These are phyloP conservation scores for Psidium friedrichsthalianum DNA, from an alignment of 345 rosid genomes.

Conservation along the genomic window DNA sequence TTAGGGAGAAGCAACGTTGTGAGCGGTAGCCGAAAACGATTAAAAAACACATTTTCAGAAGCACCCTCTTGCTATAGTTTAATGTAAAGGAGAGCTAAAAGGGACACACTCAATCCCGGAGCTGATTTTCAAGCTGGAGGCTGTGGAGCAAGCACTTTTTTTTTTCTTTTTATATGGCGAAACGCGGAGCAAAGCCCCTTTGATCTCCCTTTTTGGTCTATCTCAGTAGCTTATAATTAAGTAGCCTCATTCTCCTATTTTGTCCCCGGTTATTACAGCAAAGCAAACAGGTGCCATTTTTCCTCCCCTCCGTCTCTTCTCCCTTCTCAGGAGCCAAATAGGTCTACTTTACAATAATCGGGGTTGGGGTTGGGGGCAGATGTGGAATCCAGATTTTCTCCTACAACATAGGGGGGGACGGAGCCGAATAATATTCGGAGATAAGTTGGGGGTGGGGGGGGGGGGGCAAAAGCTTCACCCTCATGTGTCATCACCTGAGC, in stretches of 20 bases:
- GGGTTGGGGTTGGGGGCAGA: slow-evolving; percentile 85
- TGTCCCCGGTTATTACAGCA: slow-evolving; percentile 25
- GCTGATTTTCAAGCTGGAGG: slow-evolving; percentile 76
- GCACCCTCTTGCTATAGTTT: slow-evolving; percentile 75
- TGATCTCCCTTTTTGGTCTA: not conserved
- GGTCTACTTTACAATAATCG: slow-evolving; percentile 75
- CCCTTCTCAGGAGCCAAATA: slow-evolving; percentile 86
- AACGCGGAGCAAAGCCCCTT: not conserved
- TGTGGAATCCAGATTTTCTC: slow-evolving; percentile 20
- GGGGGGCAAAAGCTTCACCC: slow-evolving; percentile 9
- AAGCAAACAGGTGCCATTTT: slow-evolving; percentile 62
- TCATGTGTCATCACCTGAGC: slow-evolving; percentile 58
- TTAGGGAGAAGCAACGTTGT: slow-evolving; percentile 78
- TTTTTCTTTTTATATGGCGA: not conserved
- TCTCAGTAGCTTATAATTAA: not conserved
- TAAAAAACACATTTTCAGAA: slow-evolving; percentile 53
- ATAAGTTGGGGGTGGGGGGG: slow-evolving; percentile 7
- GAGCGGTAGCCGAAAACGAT: slow-evolving; percentile 65
- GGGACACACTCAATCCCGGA: slow-evolving; percentile 94
- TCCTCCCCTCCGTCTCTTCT: too few species aligned
- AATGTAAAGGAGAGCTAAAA: slow-evolving; percentile 82
- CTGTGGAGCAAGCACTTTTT: not conserved
- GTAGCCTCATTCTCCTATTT: not conserved
- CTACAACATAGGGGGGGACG: not conserved
- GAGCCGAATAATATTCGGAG: slow-evolving; percentile 1